phyloP scores from a whole-genome alignment of 805 yeast genomes.

The Metschnikowia shivogae region DNA sequence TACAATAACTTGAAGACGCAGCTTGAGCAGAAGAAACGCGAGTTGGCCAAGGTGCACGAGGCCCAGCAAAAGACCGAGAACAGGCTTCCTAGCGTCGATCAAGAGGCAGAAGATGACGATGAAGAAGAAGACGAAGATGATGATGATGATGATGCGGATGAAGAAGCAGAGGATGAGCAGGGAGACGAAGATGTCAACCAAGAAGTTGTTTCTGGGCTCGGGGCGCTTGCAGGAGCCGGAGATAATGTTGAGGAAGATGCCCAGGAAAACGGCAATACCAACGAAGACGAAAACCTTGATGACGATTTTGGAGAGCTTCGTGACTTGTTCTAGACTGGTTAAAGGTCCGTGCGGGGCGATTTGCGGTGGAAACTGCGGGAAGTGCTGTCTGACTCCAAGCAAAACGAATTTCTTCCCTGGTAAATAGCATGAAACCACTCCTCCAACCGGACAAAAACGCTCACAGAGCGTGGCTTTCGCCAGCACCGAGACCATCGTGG shows the following conservation, averaged over 20 bases:
- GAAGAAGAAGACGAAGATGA: conserved; percentile 12
- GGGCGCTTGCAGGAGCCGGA: conserved; percentile 14
- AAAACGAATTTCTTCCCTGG: no score
- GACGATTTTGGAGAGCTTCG: conserved; percentile 39
- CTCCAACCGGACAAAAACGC: no score
- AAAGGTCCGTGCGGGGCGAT: background rate
- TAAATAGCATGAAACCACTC: no score
- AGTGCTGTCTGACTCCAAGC: no score
- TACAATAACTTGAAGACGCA: conserved; percentile 75
- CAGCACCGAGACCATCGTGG: background rate
- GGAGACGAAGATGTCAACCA: conserved; percentile 4
- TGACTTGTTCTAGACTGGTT: conserved; percentile 13
- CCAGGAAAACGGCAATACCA: conserved; percentile 27
- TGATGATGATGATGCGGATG: conserved; percentile 10
- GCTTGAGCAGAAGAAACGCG: conserved; percentile 59
- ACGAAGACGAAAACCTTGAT: conserved; percentile 20
- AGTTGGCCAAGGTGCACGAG: conserved; percentile 17
- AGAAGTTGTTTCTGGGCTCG: conserved; percentile 4
- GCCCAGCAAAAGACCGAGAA: conserved; percentile 13
- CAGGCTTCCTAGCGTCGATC: background rate
- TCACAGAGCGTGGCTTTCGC: no score
- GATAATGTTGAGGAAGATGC: background rate
- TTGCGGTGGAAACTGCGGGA: background rate
- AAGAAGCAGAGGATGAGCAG: conserved; percentile 7
- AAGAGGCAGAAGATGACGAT: conserved; percentile 5